Percentiles rank a stretch among this genome's conserved stretches.
Evolutionary conservation across 176 grass and related monocot species (phyloP).

Genomic region (Triticum turgidum): DNA sequence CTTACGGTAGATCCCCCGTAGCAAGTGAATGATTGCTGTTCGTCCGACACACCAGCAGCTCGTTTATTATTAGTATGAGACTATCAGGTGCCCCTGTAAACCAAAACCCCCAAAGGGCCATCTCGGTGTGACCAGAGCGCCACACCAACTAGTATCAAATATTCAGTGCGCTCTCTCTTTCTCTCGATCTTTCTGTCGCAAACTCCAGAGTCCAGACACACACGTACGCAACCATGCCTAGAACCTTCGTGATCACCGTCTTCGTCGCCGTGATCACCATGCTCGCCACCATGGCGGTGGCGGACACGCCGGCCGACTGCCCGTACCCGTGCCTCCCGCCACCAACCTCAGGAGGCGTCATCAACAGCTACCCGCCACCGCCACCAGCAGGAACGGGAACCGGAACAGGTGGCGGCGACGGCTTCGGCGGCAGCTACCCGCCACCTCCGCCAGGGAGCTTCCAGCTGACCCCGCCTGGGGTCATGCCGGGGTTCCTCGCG

Average conservation of each 20-base stretch:
- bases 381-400: background rate
- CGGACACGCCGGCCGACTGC: conserved; percentile 39
- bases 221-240: conserved; percentile 23
- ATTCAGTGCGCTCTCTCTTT: background rate
- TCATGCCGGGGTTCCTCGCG: conserved; percentile 38
- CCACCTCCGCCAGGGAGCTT: conserved; percentile 26
- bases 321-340: conserved; percentile 65
- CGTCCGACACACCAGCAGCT: background rate
- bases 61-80: background rate
- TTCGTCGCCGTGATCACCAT: conserved; percentile 26
- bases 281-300: conserved; percentile 15
- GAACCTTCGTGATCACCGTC: background rate
- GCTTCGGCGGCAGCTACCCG: conserved; percentile 20
- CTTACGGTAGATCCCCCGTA: background rate
- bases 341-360: conserved; percentile 7
- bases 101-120: background rate
- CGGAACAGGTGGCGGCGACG: background rate
- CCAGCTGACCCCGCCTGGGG: conserved; percentile 41
- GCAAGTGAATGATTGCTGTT: conserved; percentile 4
- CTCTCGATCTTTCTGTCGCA: background rate
- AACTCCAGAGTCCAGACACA: background rate
- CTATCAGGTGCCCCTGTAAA: background rate
- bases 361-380: conserved; percentile 47
- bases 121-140: background rate
- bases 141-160: conserved; percentile 16